Evolutionary conservation across 2,329 filamentous ascomycete species (phyloP).

Genomic region (Penicillium glabrum): DNA sequence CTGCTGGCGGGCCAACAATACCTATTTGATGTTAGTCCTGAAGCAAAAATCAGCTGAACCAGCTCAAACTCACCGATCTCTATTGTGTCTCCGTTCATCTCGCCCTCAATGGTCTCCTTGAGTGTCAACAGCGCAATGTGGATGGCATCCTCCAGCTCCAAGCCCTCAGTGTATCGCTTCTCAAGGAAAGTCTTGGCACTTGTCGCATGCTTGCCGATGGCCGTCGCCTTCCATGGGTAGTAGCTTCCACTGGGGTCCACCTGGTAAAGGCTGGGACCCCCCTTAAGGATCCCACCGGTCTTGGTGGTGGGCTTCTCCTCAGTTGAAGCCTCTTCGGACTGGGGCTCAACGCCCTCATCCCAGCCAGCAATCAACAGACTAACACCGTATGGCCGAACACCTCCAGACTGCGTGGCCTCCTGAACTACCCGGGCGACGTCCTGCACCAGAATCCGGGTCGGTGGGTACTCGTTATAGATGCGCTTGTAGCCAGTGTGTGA

Average conservation of each 20-base stretch:
- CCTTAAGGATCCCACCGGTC: slow-evolving; percentile 93
- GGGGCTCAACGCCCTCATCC: slow-evolving; percentile 94
- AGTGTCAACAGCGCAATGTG: slow-evolving; percentile 96
- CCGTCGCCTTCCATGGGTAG: slow-evolving; percentile 99
- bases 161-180: slow-evolving; percentile 95
- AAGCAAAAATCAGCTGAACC: background rate
- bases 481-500: slow-evolving; percentile 99
- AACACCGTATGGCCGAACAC: slow-evolving; percentile 95
- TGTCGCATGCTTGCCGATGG: slow-evolving; percentile 97
- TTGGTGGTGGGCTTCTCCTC: slow-evolving; percentile 73
- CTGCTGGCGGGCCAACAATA: slow-evolving; percentile 90
- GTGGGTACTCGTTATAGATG: slow-evolving; percentile 99
- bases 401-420: slow-evolving; percentile 96
- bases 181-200: slow-evolving; percentile 99
- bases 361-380: slow-evolving; percentile 93
- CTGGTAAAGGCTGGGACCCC: slow-evolving; percentile 95
- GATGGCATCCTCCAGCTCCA: slow-evolving; percentile 97
- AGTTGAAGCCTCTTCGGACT: slow-evolving; percentile 55
- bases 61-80: slow-evolving; percentile 73
- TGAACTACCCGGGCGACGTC: slow-evolving; percentile 98
- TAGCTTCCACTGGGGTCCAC: slow-evolving; percentile 99
- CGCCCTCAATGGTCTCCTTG: slow-evolving; percentile 98
- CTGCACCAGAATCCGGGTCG: slow-evolving; percentile 97
- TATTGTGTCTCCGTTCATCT: slow-evolving; percentile 98
- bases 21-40: slow-evolving; percentile 51